Conservation (phyloP, 768 basidiomycete genomes). For the Termitomyces sp. region DNA sequence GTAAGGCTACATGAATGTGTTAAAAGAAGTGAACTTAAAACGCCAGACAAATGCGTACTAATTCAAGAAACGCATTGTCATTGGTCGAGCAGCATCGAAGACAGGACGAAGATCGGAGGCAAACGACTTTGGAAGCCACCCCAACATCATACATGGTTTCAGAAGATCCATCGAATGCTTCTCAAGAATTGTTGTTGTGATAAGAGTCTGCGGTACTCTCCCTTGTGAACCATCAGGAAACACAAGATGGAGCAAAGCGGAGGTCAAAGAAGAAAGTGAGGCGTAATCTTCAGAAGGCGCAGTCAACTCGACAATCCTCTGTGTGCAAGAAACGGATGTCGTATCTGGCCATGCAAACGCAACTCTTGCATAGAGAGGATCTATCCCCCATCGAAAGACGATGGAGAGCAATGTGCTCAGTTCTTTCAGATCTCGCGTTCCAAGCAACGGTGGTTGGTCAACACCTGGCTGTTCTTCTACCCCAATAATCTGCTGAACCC, state of each 20-base stretch:
- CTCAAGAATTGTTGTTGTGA: constrained; percentile 56
- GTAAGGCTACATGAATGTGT: constrained; percentile 44
- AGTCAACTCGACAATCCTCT: constrained; percentile 44
- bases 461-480: constrained; percentile 11
- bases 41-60: constrained; percentile 44
- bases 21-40: constrained; percentile 12
- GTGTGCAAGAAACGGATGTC: constrained; percentile 8
- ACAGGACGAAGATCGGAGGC: constrained; percentile 33
- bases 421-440: constrained; percentile 61
- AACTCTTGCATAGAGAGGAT: constrained; percentile 48
- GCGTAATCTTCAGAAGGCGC: constrained; percentile 38
- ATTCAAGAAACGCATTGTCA: constrained; percentile 53
- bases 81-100: constrained; percentile 45
- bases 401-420: constrained; percentile 65
- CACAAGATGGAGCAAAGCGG: constrained; percentile 44
- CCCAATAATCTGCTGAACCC: constrained; percentile 42
- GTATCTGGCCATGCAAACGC: constrained; percentile 34
- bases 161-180: constrained; percentile 57
- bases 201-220: constrained; percentile 51
- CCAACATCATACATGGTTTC: constrained; percentile 57
- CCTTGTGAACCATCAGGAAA: constrained; percentile 52
- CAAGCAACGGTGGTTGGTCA: constrained; percentile 38
- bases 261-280: constrained; percentile 38
- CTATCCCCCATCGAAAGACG: constrained; percentile 68
- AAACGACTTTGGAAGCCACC: constrained; percentile 65